Evolutionary conservation across 78 protist genomes (phyloP), one percentile per base, ranked within the genome.

Genomic region (Planoprotostelium fungivorum): DNA sequence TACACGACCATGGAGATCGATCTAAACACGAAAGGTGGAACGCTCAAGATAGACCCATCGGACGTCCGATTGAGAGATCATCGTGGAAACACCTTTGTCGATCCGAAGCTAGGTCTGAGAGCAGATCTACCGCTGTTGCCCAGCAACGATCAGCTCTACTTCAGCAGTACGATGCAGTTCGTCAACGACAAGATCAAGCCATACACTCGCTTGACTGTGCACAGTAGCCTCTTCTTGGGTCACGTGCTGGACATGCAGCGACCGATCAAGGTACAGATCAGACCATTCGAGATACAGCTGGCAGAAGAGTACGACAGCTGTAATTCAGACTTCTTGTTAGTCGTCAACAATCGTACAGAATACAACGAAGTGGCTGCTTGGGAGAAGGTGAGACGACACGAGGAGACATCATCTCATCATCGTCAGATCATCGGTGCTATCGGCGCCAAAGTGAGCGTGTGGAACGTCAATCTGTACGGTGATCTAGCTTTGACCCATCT

Each of bases 271-370:
- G 87, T 91, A 1, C 94, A 91, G 83, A 85, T 91, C 25, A 86
- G 94, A 51, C 94, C 94, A 83, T 91, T 91, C 28, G 90, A 88
- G 35, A 39, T 91, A 34, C 94, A 91, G 38, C 89, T 91, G 29
- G 37, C 91, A 10, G 94, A 91, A 51, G 90, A 89, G 16, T 91
- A 91, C 86, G 73, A 51, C 73, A 16, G 31, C 5, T n/a, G n/a
- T n/a, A n/a, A n/a, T n/a, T n/a, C n/a, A n/a, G 91, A 91, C 9
- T 25, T 91, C 0, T 16, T 91, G 28, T 38, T 91, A 1, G 91
- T 91, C 0, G 87, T 87, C 0, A 91, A 91, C 35, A 91, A 91
- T 35, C 90, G 73, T 34, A 83, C 91, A 28, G 94, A 91, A 36
- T 91, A 38, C 35, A 84, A 39, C 34, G 94, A 91, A 39, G 90